Evolutionary conservation across 345 rosid species (phyloP).

Genomic region (Eucalyptus sp.): DNA sequence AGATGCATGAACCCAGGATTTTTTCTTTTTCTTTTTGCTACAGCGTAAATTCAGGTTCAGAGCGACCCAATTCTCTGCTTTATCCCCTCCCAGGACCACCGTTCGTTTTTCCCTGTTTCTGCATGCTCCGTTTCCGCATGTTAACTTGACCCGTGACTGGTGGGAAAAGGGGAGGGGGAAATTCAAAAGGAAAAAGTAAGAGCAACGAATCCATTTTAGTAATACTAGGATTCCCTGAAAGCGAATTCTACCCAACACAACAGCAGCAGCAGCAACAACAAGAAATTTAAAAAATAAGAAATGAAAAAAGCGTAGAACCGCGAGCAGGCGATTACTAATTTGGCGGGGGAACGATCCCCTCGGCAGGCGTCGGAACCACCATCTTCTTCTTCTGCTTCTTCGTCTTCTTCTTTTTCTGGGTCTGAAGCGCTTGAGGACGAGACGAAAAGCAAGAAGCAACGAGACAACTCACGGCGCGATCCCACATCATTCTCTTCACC

Average conservation of each 20-base stretch:
- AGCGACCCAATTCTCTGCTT: background rate
- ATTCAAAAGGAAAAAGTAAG: background rate
- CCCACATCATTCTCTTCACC: background rate
- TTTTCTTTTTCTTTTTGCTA: background rate
- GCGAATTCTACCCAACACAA: background rate
- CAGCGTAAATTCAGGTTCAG: background rate
- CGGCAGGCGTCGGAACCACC: background rate
- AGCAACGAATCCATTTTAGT: background rate
- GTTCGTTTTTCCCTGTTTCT: background rate
- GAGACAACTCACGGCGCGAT: background rate
- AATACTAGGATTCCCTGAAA: background rate
- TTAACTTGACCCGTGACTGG: fast-evolving
- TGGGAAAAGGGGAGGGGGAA: background rate
- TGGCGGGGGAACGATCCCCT: background rate
- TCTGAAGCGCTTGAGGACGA: background rate
- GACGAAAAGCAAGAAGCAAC: background rate
- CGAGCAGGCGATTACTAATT: background rate
- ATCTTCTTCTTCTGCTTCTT: background rate
- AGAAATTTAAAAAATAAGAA: background rate
- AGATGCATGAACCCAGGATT: background rate
- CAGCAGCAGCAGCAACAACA: background rate
- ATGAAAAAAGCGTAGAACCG: background rate
- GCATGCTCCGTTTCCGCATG: background rate
- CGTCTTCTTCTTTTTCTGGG: background rate
- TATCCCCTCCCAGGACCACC: background rate